Base-by-base conservation (phyloP, 768 basidiomycete species). In the Boletus pseudopeckii region DNA sequence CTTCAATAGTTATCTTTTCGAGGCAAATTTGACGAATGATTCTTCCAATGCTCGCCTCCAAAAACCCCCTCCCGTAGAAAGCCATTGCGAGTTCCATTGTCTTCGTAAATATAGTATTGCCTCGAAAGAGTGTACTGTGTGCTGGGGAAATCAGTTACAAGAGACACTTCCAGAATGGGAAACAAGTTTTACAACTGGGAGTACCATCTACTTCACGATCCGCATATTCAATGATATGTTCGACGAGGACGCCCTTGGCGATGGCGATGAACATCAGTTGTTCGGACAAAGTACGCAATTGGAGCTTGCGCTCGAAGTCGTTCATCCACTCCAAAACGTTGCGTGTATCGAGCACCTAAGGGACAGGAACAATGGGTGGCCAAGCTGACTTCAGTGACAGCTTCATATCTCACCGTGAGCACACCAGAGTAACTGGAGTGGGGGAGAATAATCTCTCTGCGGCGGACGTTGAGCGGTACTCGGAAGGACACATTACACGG, bases 371-470 rank as follows among this genome's bases (percentile, higher is more conserved):
- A 30, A 42, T 43, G 37, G 22, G 50, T 33, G 33, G 18, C 15
- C 43, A 41, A 47, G 37, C 24, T 22, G 7, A 44, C 41, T n/a
- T 34, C 5, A 15, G 8, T 30, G 33, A 33, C 24, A 45, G 17
- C n/a, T 38, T 17, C 15, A 69, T 18, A 22, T 55, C 75, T 53
- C 64, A 87, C 90, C 66, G 77, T 65, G 36, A 88, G 75, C 47
- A 92, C 71, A n/a, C 72, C 65, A 8, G 74, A 67, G 64, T 93
- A 95, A 10, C 77, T 79, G 2, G 74, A 69, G 52, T 79, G 79
- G 11, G 92, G 90, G 36, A 94, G 75, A 40, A 94, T 81, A 26
- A 92, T 86, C 62, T 92, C 90, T 69, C 90, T 91, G 49, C 17
- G 53, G 26, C 11, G 44, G 44, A 39, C 32, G 24, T 45, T 52